Evolutionary conservation across 148 eudicot genomes (phyloP), one percentile per base, ranked within the genome.

Genomic region (Agrostemma githago): DNA sequence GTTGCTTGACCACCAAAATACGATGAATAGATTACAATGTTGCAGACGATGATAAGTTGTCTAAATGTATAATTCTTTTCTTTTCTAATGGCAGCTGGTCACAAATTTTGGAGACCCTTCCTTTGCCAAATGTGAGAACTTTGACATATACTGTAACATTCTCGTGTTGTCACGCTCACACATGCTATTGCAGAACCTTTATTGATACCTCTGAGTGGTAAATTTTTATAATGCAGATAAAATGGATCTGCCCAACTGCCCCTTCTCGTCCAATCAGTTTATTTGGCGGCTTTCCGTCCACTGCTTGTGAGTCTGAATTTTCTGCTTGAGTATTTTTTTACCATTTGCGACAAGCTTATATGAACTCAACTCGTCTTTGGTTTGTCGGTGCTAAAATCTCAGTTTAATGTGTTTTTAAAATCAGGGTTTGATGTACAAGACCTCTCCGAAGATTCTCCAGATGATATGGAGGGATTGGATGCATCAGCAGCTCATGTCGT

Each of bases 211-310:
- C 37, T 46, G 26, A 43, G 64, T 66, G 63, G 66, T 72, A 17
- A 65, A 46, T 72, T 39, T 79, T 62, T 56, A 69, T 63, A 46
- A 60, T 85, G 87, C 87, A 93, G 98, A 90, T 93, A 62, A 93
- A 93, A 78, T 93, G 98, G 97, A 92, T 92, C 66, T 92, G 97
- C 82, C 97, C 97, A 59, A 90, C 97, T 71, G 93, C 97, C 71
- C 97, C 97, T 53, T 61, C 94, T 69, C 89, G 83, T 65, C 96
- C 97, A 39, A 80, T 92, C 77, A 84, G 90, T 74, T 82, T 92
- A 70, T 92, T 92, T 84, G 97, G 96, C 53, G 96, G 97, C 56
- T 92, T 92, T 74, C 97, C 97, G 20, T 88, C 97, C 51, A 90
- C 89, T 84, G 97, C 97, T 44, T 92, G 97, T 92, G 80, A 87